Evolutionary conservation across 805 yeast species (phyloP).

Genomic region (Ogataea minuta): DNA sequence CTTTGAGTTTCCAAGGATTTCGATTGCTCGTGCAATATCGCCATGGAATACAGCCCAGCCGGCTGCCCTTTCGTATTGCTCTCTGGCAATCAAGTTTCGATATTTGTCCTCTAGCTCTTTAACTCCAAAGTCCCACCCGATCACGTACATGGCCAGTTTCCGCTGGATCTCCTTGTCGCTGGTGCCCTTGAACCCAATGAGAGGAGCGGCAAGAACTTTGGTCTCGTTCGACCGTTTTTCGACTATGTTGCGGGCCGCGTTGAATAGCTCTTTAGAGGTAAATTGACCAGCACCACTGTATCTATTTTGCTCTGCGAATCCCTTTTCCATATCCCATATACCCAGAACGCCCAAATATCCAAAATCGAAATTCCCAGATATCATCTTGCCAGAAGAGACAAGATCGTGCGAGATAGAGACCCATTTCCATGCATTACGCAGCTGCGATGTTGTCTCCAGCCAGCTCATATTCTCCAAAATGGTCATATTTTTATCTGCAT

Average conservation of each 20-base stretch:
- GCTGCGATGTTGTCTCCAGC: slow-evolving; percentile 52
- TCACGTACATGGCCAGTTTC: slow-evolving; percentile 73
- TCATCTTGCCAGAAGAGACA: slow-evolving; percentile 63
- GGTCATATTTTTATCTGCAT: slow-evolving; percentile 60
- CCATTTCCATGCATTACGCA: slow-evolving; percentile 92
- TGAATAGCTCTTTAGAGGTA: slow-evolving; percentile 41
- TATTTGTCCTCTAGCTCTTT: slow-evolving; percentile 73
- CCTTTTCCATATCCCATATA: slow-evolving; percentile 78
- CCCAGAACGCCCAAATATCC: slow-evolving; percentile 88
- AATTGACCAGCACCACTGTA: slow-evolving; percentile 34
- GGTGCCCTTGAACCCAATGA: slow-evolving; percentile 41
- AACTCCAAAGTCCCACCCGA: slow-evolving; percentile 86
- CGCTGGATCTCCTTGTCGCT: slow-evolving; percentile 62
- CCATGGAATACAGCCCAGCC: slow-evolving; percentile 98
- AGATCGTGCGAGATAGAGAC: slow-evolving; percentile 66
- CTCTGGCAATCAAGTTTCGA: slow-evolving; percentile 50
- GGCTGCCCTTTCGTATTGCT: slow-evolving; percentile 84
- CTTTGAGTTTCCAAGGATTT: slow-evolving; percentile 70
- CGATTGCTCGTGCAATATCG: slow-evolving; percentile 76
- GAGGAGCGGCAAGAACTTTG: slow-evolving; percentile 41
- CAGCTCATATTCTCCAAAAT: slow-evolving; percentile 52
- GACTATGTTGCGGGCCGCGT: slow-evolving; percentile 53
- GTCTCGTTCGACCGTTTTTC: slow-evolving; percentile 43
- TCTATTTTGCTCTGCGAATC: slow-evolving; percentile 48
- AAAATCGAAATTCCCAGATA: slow-evolving; percentile 67